A percentile compares a stretch with the other conserved stretches of the same genome.
Conservation (phyloP, 305 asterid species). For the Fraxinus albicans region DNA sequence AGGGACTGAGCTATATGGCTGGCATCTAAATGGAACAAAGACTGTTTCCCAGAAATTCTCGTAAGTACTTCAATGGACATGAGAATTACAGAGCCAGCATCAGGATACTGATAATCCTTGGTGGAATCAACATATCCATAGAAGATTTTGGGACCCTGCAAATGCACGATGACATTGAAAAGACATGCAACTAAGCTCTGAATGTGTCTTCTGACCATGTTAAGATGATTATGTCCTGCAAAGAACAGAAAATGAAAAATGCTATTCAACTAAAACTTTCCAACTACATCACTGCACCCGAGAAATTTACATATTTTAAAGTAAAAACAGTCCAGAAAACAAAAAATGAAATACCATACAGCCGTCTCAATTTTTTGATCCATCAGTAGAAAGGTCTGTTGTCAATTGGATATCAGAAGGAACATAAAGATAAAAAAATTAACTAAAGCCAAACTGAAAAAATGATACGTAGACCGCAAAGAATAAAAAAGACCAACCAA, state of each 20-base stretch:
- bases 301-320: neutral
- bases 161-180: slow-evolving; percentile 70
- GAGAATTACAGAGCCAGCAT: slow-evolving; percentile 77
- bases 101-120: slow-evolving; percentile 45
- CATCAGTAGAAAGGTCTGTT: neutral
- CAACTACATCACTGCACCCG: neutral
- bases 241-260: slow-evolving; percentile 21
- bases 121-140: slow-evolving; percentile 29
- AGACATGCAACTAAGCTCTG: slow-evolving; percentile 73
- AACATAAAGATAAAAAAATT: neutral
- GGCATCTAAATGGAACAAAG: slow-evolving; percentile 55
- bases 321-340: neutral
- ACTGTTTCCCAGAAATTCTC: slow-evolving; percentile 62
- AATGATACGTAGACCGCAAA: neutral
- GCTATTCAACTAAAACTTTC: neutral
- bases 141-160: slow-evolving; percentile 74
- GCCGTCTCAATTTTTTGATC: neutral
- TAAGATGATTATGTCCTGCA: slow-evolving; percentile 67
- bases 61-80: slow-evolving; percentile 70
- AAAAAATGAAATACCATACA: slow-evolving; percentile 14
- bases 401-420: neutral
- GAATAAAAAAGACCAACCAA: neutral
- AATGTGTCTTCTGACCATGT: slow-evolving; percentile 58
- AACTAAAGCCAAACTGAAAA: neutral
- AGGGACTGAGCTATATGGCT: slow-evolving; percentile 61